phyloP scores from a whole-genome alignment of 2,329 filamentous ascomycete species.

The Septoria linicola region DNA sequence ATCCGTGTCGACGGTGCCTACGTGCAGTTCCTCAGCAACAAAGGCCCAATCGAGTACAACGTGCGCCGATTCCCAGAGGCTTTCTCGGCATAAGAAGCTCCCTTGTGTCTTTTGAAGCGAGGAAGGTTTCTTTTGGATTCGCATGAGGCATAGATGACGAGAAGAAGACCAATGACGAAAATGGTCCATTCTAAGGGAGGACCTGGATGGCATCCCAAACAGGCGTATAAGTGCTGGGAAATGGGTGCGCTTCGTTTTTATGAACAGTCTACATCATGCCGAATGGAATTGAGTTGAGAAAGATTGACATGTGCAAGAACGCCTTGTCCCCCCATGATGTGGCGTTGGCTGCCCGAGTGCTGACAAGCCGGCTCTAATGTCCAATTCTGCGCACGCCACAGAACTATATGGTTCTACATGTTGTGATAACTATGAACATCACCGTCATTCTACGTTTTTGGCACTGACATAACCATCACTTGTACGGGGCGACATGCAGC shows the following conservation, averaged over 20 bases:
- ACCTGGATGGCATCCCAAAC: slow-evolving; percentile 7
- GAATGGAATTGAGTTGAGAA: slow-evolving; percentile 14
- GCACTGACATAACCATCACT: no score
- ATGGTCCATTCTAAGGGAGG: neutral
- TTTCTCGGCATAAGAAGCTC: slow-evolving; percentile 55
- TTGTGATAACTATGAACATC: no score
- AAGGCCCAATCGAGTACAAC: slow-evolving; percentile 82
- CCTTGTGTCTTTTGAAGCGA: slow-evolving; percentile 20
- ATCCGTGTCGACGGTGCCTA: slow-evolving; percentile 98
- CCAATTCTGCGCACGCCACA: no score
- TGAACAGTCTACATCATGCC: slow-evolving; percentile 17
- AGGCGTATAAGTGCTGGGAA: slow-evolving; percentile 2
- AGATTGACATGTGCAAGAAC: neutral
- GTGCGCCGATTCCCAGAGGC: slow-evolving; percentile 93
- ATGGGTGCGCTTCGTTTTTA: slow-evolving; percentile 9
- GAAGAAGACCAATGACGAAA: slow-evolving; percentile 5
- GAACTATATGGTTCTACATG: no score
- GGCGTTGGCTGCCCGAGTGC: no score
- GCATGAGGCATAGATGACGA: slow-evolving; percentile 14
- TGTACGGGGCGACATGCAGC: no score
- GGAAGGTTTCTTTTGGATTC: slow-evolving; percentile 2
- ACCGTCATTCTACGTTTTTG: no score
- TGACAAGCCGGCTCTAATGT: no score
- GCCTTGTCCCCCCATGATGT: neutral
- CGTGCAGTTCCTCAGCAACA: slow-evolving; percentile 97